Percentiles rank a stretch among this genome's conserved stretches.
These are phyloP conservation scores for Physcia stellaris DNA, from an alignment of 495 filamentous ascomycete genomes.

Conservation along the genomic window DNA sequence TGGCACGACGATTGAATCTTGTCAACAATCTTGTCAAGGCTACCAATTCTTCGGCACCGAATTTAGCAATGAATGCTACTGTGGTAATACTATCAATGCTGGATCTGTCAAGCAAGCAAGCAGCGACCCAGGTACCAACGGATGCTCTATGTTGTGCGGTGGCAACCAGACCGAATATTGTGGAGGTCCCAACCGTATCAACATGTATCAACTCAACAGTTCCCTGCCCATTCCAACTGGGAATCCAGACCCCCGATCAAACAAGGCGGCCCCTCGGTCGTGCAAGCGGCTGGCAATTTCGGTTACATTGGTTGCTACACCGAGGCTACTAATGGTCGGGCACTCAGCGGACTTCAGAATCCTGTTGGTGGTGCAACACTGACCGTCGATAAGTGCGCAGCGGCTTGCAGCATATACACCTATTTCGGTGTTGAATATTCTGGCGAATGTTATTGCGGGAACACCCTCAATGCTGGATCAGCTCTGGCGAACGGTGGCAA, in stretches of 20 bases:
- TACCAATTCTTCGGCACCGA: conserved; percentile 25
- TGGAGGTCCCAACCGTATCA: conserved; percentile 11
- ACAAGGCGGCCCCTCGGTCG: conserved; percentile 1
- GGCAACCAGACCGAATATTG: conserved; percentile 21
- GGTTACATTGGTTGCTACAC: conserved; percentile 24
- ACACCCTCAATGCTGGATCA: conserved; percentile 9
- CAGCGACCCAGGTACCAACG: conserved; percentile 9
- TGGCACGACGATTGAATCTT: conserved; percentile 19
- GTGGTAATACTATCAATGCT: conserved; percentile 17
- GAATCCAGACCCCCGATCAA: too few species aligned
- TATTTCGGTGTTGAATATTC: conserved; percentile 17
- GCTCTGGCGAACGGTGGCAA: conserved; percentile 12
- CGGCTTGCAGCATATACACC: conserved; percentile 16
- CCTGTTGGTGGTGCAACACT: conserved; percentile 11
- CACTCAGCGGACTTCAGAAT: conserved; percentile 12
- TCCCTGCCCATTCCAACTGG: conserved; percentile 2
- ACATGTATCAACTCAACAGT: conserved; percentile 10
- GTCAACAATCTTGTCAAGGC: conserved; percentile 17
- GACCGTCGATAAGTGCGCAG: conserved; percentile 18
- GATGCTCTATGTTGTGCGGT: conserved; percentile 18
- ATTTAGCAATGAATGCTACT: conserved; percentile 26
- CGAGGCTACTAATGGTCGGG: conserved; percentile 19
- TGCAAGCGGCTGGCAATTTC: conserved; percentile 9
- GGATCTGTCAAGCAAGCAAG: conserved; percentile 13
- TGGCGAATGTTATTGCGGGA: conserved; percentile 7